Base-by-base conservation (phyloP, 2,329 filamentous ascomycete genomes). In the Phaeosphaeria sp. region DNA sequence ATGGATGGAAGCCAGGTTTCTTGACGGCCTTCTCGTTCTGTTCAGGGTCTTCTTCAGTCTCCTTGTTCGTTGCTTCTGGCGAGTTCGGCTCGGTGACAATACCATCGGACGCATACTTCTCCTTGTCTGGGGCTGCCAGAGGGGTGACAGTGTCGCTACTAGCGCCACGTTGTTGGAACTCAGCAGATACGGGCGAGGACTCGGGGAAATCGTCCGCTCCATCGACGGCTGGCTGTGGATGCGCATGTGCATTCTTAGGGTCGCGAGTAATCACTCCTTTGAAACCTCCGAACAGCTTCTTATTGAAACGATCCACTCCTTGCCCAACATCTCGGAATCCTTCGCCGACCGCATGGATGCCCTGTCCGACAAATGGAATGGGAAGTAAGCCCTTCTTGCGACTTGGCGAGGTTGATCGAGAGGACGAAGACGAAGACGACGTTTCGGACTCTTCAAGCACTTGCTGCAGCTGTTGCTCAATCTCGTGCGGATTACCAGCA, bases 401-500 rank as follows among this genome's bases (percentile, higher is more conserved):
- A 40, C 63, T 52, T n/a, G 73, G 75, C 1, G 73, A 76, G 3
- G 71, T 67, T 0, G 73, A 75, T 8, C 72, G 72, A 13, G 74
- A 75, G 8, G 73, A 74, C 20, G 73, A 74, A 2, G 74, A 77
- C 2, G 69, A 71, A 4, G 67, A 70, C 2, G 70, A 71, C 6
- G 66, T 68, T 47, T 54, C 57, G 9, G 64, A 49, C 40, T 76
- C 71, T 39, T 79, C 72, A 20, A 84, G 65, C 33, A 80, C 74
- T 33, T 82, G 76, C 42, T 78, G 75, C n/a, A 85, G 62, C 8
- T 82, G 83, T 55, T 83, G 82, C 47, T 82, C 80, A 57, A 76
- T 78, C 66, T 87, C 80, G 66, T 87, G 84, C 36, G 85, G 85
- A 60, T 87, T 80, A 59, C 85, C 85, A 27, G 84, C 82, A 65